These are phyloP conservation scores for Aspergillus hiratsukae DNA, from an alignment of 2,329 filamentous ascomycete genomes.

Conservation along the genomic window DNA sequence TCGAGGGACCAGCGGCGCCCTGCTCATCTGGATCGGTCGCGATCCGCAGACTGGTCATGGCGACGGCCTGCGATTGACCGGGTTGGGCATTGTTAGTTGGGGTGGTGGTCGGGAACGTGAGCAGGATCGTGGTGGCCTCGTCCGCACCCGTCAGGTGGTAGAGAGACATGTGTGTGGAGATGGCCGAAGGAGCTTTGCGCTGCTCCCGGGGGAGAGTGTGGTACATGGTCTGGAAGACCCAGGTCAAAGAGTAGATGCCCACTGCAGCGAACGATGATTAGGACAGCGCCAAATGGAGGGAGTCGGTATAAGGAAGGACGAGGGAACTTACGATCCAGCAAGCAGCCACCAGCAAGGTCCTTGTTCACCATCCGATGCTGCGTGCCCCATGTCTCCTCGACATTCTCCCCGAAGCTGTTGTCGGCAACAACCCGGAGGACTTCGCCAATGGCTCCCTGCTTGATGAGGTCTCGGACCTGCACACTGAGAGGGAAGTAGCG, in stretches of 20 bases:
- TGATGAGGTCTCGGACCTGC: slow-evolving; percentile 54
- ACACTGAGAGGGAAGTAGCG: slow-evolving; percentile 81
- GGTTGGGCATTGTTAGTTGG: slow-evolving; percentile 36
- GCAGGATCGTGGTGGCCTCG: slow-evolving; percentile 71
- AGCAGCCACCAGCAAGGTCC: slow-evolving; percentile 74
- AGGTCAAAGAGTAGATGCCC: slow-evolving; percentile 83
- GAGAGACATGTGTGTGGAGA: slow-evolving; percentile 66
- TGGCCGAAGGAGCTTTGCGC: slow-evolving; percentile 61
- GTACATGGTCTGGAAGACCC: slow-evolving; percentile 87
- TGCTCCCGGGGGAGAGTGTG: slow-evolving; percentile 62
- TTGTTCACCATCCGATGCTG: slow-evolving; percentile 76
- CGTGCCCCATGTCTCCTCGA: slow-evolving; percentile 57
- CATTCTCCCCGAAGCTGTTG: slow-evolving; percentile 59
- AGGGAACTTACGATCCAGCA: slow-evolving; percentile 60
- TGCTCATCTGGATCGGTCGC: slow-evolving; percentile 58
- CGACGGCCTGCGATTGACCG: slow-evolving; percentile 64
- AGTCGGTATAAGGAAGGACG: neutral
- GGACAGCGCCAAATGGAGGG: neutral
- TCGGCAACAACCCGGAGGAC: slow-evolving; percentile 56
- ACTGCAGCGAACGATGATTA: slow-evolving; percentile 37
- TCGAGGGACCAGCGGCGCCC: slow-evolving; percentile 58
- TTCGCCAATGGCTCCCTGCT: slow-evolving; percentile 57
- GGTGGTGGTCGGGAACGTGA: slow-evolving; percentile 64
- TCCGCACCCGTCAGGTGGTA: slow-evolving; percentile 70
- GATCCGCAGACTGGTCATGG: slow-evolving; percentile 61